These are phyloP conservation scores for Mucor plumbeus DNA, from an alignment of 371 early-diverging fungal species.

Conservation along the genomic window DNA sequence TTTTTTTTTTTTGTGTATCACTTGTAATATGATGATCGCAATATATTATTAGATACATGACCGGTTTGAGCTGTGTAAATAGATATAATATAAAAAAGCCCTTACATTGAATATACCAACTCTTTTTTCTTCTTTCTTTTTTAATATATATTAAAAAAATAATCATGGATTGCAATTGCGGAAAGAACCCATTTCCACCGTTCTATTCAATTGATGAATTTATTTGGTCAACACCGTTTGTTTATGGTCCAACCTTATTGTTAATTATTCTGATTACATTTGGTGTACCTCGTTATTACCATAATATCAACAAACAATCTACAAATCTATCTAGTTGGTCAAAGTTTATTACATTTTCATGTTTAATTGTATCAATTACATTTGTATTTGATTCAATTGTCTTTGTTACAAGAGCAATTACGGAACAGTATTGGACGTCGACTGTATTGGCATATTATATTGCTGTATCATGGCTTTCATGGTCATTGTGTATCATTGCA, in stretches of 20 bases:
- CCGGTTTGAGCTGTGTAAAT: neutral
- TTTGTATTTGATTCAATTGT: constrained; percentile 41
- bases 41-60: neutral
- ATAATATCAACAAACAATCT: constrained; percentile 20
- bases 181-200: constrained; percentile 30
- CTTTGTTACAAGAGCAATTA: constrained; percentile 35
- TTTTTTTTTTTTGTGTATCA: neutral
- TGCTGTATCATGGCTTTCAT: constrained; percentile 42
- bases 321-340: constrained; percentile 28
- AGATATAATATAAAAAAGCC: neutral
- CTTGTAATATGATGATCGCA: neutral
- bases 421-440: constrained; percentile 39
- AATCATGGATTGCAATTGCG: neutral
- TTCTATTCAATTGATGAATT: constrained; percentile 36
- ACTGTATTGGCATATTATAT: constrained; percentile 42
- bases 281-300: constrained; percentile 36
- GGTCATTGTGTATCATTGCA: constrained; percentile 36
- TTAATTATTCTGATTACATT: constrained; percentile 30
- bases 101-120: neutral
- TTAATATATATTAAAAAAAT: neutral
- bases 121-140: constrained; percentile 9
- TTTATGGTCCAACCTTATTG: constrained; percentile 32
- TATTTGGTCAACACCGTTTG: constrained; percentile 32
- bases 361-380: constrained; percentile 25
- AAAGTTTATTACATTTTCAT: constrained; percentile 33